These are phyloP conservation scores for Schizothecium vesticola DNA, from an alignment of 495 filamentous ascomycete species.

Conservation along the genomic window DNA sequence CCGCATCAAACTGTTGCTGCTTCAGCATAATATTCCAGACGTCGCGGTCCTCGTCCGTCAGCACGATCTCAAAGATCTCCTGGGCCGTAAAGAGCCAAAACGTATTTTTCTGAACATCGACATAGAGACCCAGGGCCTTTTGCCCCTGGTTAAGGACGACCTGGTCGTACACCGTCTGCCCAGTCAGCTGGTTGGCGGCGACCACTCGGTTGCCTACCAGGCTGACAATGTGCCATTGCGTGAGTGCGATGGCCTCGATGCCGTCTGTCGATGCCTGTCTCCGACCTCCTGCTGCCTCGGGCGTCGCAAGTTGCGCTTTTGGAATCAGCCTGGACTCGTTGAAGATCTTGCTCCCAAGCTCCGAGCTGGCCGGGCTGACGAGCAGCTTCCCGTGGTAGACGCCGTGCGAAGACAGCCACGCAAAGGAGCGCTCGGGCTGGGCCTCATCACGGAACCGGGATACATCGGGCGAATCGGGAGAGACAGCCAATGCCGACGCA, in stretches of 20 bases:
- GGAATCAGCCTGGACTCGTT: conserved; percentile 68
- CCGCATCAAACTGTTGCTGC: conserved; percentile 79
- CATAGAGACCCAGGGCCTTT: conserved; percentile 69
- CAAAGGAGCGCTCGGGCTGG: conserved; percentile 65
- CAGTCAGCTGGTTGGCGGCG: conserved; percentile 78
- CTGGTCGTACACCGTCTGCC: conserved; percentile 79
- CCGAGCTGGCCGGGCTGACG: conserved; percentile 39
- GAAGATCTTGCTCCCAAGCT: conserved; percentile 63
- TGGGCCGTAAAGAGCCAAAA: conserved; percentile 90
- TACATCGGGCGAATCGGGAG: conserved; percentile 62
- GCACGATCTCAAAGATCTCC: conserved; percentile 90
- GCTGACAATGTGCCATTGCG: conserved; percentile 88
- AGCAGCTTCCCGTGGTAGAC: conserved; percentile 79
- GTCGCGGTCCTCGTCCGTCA: conserved; percentile 84
- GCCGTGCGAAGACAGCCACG: conserved; percentile 84
- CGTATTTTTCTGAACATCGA: conserved; percentile 87
- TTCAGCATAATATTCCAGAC: conserved; percentile 89
- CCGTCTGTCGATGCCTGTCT: conserved; percentile 60
- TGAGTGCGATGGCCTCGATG: conserved; percentile 75
- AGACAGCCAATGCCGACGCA: conserved; percentile 63
- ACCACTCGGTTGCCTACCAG: conserved; percentile 77
- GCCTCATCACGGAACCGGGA: conserved; percentile 30
- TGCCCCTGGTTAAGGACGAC: conserved; percentile 76
- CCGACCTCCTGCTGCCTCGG: conserved; percentile 59
- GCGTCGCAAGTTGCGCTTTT: conserved; percentile 61